These are phyloP conservation scores for Xylariomycetidae sp. DNA, from an alignment of 2,329 filamentous ascomycete genomes.

Conservation along the genomic window DNA sequence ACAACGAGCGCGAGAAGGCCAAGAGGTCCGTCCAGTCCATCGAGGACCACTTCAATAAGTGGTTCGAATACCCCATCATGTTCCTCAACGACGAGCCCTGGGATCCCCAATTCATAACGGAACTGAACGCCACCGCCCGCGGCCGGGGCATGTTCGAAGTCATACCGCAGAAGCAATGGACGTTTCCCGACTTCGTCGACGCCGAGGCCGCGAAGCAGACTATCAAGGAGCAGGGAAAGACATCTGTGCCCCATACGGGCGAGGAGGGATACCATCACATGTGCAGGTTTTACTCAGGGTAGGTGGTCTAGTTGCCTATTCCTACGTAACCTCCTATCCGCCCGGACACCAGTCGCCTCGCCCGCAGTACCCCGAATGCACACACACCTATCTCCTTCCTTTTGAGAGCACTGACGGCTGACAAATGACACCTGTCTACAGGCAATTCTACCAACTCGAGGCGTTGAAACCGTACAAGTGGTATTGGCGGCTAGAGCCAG, in stretches of 20 bases:
- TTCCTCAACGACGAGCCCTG: slow-evolving; percentile 43
- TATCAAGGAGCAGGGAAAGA: slow-evolving; percentile 29
- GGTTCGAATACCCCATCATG: slow-evolving; percentile 42
- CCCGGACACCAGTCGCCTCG: too few relatives aligned
- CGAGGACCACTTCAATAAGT: slow-evolving; percentile 40
- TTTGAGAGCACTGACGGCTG: too few relatives aligned
- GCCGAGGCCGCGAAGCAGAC: slow-evolving; percentile 24
- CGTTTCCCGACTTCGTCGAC: slow-evolving; percentile 33
- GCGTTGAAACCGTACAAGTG: slow-evolving; percentile 38
- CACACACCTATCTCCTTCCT: too few relatives aligned
- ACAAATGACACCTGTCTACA: too few relatives aligned
- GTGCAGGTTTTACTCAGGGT: slow-evolving; percentile 41
- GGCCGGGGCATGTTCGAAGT: slow-evolving; percentile 37
- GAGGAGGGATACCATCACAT: slow-evolving; percentile 38
- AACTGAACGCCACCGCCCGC: slow-evolving; percentile 31
- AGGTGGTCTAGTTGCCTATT: slow-evolving; percentile 13
- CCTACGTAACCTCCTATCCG: too few relatives aligned
- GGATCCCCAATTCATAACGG: slow-evolving; percentile 32
- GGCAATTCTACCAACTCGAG: slow-evolving; percentile 39
- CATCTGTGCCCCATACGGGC: slow-evolving; percentile 33
- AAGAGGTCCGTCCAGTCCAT: slow-evolving; percentile 35
- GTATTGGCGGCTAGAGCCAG: slow-evolving; percentile 44
- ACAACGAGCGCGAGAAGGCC: slow-evolving; percentile 35
- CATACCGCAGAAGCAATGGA: slow-evolving; percentile 36
- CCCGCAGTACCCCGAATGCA: too few relatives aligned